phyloP scores from a whole-genome alignment of 1,284 basidiomycete genomes.

The Leccinum subatratum region DNA sequence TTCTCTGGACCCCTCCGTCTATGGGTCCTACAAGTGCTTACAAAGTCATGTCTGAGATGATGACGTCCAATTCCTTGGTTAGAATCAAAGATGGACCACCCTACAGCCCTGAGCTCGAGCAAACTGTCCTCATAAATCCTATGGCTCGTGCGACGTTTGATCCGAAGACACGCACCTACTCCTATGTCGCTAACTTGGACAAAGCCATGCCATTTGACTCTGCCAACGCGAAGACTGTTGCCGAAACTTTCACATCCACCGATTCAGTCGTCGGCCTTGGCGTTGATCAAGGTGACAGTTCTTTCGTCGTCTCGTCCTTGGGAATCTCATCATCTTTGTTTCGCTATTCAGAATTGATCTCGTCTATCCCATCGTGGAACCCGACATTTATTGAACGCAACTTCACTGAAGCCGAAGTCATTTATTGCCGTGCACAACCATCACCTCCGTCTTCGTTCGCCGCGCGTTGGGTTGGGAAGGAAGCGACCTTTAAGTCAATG shows the following conservation, averaged over 20 bases:
- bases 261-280: constrained; percentile 66
- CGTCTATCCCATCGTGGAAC: constrained; percentile 85
- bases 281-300: constrained; percentile 69
- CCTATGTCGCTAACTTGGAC: constrained; percentile 66
- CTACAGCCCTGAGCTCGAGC: constrained; percentile 84
- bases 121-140: constrained; percentile 87
- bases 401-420: constrained; percentile 86
- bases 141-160: constrained; percentile 83
- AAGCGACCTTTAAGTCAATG: constrained; percentile 98
- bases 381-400: constrained; percentile 86
- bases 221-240: constrained; percentile 68
- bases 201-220: constrained; percentile 51
- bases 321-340: constrained; percentile 9
- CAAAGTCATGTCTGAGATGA: constrained; percentile 92
- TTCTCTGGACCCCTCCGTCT: constrained; percentile 68
- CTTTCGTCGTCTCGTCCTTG: constrained; percentile 5
- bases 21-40: constrained; percentile 81
- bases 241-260: constrained; percentile 48
- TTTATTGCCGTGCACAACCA: constrained; percentile 85
- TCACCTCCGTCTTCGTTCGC: constrained; percentile 88
- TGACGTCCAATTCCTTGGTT: constrained; percentile 89
- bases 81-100: constrained; percentile 95
- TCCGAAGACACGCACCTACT: constrained; percentile 79
- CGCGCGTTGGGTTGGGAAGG: constrained; percentile 96
- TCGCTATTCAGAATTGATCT: constrained; percentile 75